Evolutionary conservation across 164 flowering plant species (phyloP), one percentile per base, ranked within the genome.

Genomic region (Nelumbo lutea): DNA sequence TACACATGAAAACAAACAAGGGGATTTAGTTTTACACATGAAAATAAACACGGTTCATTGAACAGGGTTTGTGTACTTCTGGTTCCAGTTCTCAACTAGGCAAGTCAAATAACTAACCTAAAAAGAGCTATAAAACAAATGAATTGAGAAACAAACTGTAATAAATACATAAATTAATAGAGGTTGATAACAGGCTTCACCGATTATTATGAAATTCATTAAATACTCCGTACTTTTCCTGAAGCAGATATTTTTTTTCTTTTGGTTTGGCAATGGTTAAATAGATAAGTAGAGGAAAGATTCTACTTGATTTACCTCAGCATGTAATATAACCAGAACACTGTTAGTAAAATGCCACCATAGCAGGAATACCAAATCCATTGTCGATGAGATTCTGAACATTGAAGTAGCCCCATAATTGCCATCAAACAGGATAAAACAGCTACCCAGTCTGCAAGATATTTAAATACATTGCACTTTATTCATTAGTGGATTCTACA

Each of bases 291-390:
- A 58, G 27, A 52, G 42, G 11, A 39, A 47, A 13, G 11, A 40
- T 27, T 27, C 27, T 47, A 47, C 57, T 48, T 57, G 38, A 62
- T 42, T 69, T 80, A 92, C 99, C 93, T 88, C 68, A 88, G 69
- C 96, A 94, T 85, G 78, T 82, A 78, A 80, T 87, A 84, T 38
- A 88, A 79, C 98, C 98, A 94, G 76, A 91, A 94, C 39, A 82
- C 64, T 43, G 89, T 84, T 65, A 88, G 70, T 61, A 81, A 27
- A 66, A 81, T 48, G 62, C 88, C 87, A 67, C 73, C 67, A 53
- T 15, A 79, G 75, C 81, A 81, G 5, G 98, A 86, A 70, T 76
- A 82, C 89, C 80, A 85, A 61, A 91, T 77, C 90, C 87, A 87
- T 59, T 60, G 78, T 71, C 79, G 83, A 64, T 77, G 80, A 57